Conservation (phyloP, 2,329 filamentous ascomycete genomes). For the Exophiala sp. region DNA sequence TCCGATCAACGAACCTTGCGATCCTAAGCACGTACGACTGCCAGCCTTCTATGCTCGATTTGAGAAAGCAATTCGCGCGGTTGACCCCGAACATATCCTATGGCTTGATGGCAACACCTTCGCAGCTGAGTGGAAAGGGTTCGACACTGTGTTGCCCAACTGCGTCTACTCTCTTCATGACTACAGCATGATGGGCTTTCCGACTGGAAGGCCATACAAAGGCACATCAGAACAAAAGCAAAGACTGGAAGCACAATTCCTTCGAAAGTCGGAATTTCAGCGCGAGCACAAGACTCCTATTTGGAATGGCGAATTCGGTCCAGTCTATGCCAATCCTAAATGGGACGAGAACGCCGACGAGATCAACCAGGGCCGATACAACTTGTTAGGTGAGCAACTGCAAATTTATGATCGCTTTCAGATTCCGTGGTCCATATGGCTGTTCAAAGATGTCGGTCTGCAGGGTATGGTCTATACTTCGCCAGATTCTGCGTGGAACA, state of each 20-base stretch:
- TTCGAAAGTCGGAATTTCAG: slow-evolving; percentile 50
- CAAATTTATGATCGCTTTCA: slow-evolving; percentile 51
- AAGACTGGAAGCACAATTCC: slow-evolving; percentile 41
- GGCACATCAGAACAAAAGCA: slow-evolving; percentile 41
- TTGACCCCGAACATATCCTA: slow-evolving; percentile 48
- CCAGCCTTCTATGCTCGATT: slow-evolving; percentile 47
- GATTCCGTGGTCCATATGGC: slow-evolving; percentile 59
- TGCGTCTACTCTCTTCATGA: slow-evolving; percentile 39
- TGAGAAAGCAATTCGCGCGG: slow-evolving; percentile 45
- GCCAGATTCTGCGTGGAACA: slow-evolving; percentile 49
- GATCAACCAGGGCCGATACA: slow-evolving; percentile 40
- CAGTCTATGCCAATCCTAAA: slow-evolving; percentile 37
- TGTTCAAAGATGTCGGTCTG: slow-evolving; percentile 57
- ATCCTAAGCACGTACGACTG: slow-evolving; percentile 46
- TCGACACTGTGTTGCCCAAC: slow-evolving; percentile 34
- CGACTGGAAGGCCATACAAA: slow-evolving; percentile 39
- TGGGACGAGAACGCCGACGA: slow-evolving; percentile 26
- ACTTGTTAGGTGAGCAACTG: slow-evolving; percentile 48
- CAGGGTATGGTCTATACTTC: slow-evolving; percentile 55
- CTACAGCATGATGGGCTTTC: slow-evolving; percentile 41
- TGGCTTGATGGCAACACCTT: slow-evolving; percentile 47
- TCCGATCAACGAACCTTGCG: slow-evolving; percentile 51
- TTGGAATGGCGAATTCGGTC: slow-evolving; percentile 55
- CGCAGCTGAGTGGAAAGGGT: slow-evolving; percentile 45
- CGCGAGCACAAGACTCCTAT: slow-evolving; percentile 40